phyloP scores from a whole-genome alignment of 331 rosid genomes.

The Ulmus americana region DNA sequence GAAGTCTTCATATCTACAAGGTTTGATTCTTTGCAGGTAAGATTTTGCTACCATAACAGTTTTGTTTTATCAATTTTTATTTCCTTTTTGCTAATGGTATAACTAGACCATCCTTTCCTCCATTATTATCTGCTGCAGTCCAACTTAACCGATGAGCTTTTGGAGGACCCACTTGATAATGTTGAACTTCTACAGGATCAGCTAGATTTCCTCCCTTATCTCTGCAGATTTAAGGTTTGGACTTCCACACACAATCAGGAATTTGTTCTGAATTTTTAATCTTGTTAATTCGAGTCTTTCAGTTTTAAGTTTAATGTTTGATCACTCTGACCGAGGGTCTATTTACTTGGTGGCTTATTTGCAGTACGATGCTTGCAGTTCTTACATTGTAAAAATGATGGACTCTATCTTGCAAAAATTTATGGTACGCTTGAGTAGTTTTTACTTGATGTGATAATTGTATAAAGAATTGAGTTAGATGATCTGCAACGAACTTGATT shows the following conservation, averaged over 20 bases:
- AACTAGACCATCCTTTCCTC: background rate
- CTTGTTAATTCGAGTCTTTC: background rate
- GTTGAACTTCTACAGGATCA: conserved; percentile 97
- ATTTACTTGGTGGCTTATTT: conserved; percentile 23
- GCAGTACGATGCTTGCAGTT: conserved; percentile 94
- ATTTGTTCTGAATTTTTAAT: conserved; percentile 8
- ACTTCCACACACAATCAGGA: background rate
- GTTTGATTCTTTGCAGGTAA: conserved; percentile 85
- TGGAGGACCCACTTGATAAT: conserved; percentile 88
- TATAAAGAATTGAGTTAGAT: background rate
- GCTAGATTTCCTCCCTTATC: conserved; percentile 87
- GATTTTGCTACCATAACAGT: conserved; percentile 13
- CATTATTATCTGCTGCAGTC: conserved; percentile 36
- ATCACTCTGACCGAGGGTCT: conserved; percentile 26
- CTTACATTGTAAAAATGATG: conserved; percentile 71
- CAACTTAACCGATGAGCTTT: conserved; percentile 78
- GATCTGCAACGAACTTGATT: conserved; percentile 4
- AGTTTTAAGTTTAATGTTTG: background rate
- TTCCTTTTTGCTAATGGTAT: conserved; percentile 3
- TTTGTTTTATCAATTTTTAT: conserved; percentile 9
- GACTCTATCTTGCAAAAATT: conserved; percentile 84
- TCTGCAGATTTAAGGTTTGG: conserved; percentile 87
- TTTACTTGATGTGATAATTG: background rate
- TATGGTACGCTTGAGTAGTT: conserved; percentile 47
- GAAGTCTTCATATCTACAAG: conserved; percentile 82